Evolutionary conservation across 345 rosid genomes (phyloP).

Genomic region (Eucalyptus dawsonii): DNA sequence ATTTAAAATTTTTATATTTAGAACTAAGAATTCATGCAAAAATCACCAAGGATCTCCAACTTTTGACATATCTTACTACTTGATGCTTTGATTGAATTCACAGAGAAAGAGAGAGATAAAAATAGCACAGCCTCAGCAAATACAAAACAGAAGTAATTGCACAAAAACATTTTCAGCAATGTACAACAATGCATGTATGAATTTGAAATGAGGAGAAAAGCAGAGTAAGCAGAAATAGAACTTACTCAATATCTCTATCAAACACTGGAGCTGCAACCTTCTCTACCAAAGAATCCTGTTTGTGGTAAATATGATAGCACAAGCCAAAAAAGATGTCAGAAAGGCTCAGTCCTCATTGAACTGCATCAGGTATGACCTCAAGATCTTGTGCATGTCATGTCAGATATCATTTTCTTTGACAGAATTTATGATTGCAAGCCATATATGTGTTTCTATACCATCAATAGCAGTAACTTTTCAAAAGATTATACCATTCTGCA

Average conservation of each 20-base stretch:
- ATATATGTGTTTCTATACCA: background rate
- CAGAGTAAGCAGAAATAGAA: background rate
- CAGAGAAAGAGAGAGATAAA: background rate
- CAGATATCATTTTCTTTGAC: background rate
- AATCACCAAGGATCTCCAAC: background rate
- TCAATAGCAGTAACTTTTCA: background rate
- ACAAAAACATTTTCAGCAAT: background rate
- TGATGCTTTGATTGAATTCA: background rate
- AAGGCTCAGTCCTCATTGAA: background rate
- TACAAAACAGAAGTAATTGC: background rate
- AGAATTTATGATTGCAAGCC: background rate
- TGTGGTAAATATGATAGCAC: background rate
- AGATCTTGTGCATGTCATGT: background rate
- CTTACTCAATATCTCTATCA: conserved; percentile 48
- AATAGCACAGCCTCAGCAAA: background rate
- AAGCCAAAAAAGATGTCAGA: background rate
- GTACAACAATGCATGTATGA: background rate
- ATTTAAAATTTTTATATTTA: background rate
- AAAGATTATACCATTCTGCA: background rate
- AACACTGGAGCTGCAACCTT: conserved; percentile 29
- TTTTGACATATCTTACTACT: background rate
- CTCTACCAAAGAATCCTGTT: conserved; percentile 64
- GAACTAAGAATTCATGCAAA: background rate
- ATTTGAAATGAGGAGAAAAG: background rate
- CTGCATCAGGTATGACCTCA: background rate